phyloP scores from a whole-genome alignment of 805 yeast genomes.

The Candida ulmi region DNA sequence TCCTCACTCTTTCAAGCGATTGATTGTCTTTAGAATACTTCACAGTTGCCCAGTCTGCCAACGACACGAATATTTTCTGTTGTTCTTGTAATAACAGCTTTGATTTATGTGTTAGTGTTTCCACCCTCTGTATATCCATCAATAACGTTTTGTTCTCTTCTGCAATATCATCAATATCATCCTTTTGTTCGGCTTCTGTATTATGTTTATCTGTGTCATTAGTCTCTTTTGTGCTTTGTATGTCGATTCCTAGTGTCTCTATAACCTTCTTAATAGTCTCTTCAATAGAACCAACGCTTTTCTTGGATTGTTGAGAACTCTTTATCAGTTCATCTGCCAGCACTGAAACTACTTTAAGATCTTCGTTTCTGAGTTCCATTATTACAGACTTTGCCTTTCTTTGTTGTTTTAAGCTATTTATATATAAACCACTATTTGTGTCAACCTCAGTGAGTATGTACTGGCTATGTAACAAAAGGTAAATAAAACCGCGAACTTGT shows the following conservation, averaged over 20 bases:
- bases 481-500: no score
- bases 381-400: no score
- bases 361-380: neutral
- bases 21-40: neutral
- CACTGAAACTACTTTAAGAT: neutral
- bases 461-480: no score
- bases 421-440: no score
- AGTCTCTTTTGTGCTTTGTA: neutral
- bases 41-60: neutral
- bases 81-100: neutral
- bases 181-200: neutral
- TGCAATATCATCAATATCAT: neutral
- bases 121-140: constrained; percentile 1
- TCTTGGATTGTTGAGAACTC: neutral
- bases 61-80: neutral
- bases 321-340: neutral
- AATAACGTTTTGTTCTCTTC: neutral
- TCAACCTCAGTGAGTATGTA: no score
- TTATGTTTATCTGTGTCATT: neutral
- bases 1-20: neutral
- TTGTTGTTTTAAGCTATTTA: no score
- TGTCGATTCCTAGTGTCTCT: neutral
- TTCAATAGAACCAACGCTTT: neutral
- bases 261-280: neutral
- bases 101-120: neutral